These are phyloP conservation scores for Debaryomycetaceae sp. DNA, from an alignment of 1,139 yeast species.

Conservation along the genomic window DNA sequence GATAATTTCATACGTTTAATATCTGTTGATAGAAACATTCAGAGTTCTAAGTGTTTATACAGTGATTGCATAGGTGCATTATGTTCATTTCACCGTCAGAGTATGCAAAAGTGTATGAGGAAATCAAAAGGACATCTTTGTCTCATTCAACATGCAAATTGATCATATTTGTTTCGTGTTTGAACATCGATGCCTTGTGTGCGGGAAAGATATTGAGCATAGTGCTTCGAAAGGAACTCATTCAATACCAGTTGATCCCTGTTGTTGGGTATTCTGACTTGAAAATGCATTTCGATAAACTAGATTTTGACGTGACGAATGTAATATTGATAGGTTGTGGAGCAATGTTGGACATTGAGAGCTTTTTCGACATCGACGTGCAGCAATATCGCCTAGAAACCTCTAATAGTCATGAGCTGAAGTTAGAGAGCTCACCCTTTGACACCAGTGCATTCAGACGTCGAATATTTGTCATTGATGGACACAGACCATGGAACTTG, in stretches of 20 bases:
- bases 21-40: not conserved
- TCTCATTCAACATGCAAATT: conserved; percentile 89
- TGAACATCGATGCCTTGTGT: conserved; percentile 90
- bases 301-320: conserved; percentile 77
- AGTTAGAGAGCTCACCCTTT: conserved; percentile 7
- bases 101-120: conserved; percentile 57
- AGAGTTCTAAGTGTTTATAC: not conserved
- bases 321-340: conserved; percentile 90
- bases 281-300: conserved; percentile 53
- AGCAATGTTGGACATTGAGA: conserved; percentile 85
- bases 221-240: conserved; percentile 72
- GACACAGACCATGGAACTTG: conserved; percentile 94
- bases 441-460: conserved; percentile 10
- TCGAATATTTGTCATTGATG: conserved; percentile 76
- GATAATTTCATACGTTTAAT: not conserved
- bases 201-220: conserved; percentile 75
- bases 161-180: conserved; percentile 84
- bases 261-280: conserved; percentile 91
- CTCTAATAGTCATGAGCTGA: conserved; percentile 2
- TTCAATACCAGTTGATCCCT: conserved; percentile 87
- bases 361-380: conserved; percentile 66
- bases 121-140: conserved; percentile 58
- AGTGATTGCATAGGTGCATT: not conserved
- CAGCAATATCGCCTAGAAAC: conserved; percentile 33
- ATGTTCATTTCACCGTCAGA: conserved; percentile 68